A percentile compares a stretch with the other conserved stretches of the same genome.
These are phyloP conservation scores for Botryotinia narcissicola DNA, from an alignment of 2,329 filamentous ascomycete species.

Conservation along the genomic window DNA sequence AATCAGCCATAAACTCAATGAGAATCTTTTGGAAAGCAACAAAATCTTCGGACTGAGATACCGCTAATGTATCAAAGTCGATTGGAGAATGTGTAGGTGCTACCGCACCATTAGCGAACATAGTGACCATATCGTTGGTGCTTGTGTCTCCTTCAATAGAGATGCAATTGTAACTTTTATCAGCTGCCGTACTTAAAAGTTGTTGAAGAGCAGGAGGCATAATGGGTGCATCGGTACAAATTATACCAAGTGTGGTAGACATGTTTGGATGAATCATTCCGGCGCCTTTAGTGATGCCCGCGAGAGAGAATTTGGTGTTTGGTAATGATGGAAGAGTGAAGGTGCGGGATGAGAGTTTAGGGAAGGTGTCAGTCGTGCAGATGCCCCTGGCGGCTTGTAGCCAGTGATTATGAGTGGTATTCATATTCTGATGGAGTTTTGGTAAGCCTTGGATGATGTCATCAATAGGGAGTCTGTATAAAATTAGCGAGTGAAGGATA, in stretches of 20 bases:
- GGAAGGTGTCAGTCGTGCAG: slow-evolving; percentile 98
- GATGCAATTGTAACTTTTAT: neutral
- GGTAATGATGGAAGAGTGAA: slow-evolving; percentile 83
- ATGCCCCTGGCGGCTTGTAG: slow-evolving; percentile 83
- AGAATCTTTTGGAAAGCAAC: neutral
- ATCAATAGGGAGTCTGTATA: neutral
- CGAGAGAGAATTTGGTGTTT: slow-evolving; percentile 73
- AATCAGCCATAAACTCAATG: neutral
- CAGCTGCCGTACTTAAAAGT: neutral
- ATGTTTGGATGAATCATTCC: slow-evolving; percentile 99
- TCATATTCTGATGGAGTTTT: neutral
- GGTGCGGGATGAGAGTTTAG: slow-evolving; percentile 82
- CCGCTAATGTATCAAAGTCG: neutral
- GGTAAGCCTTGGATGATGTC: neutral
- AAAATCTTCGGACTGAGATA: neutral
- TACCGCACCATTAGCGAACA: neutral
- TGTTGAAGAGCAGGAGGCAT: slow-evolving; percentile 45
- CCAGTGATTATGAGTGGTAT: slow-evolving; percentile 77
- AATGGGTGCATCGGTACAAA: slow-evolving; percentile 88
- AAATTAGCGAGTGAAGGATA: neutral
- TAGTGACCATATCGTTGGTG: neutral
- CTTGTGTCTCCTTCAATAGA: slow-evolving; percentile 7
- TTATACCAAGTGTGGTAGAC: slow-evolving; percentile 88
- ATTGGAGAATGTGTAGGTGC: neutral
- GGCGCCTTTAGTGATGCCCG: slow-evolving; percentile 95